A percentile compares a stretch with the other conserved stretches of the same genome.
Evolutionary conservation across 129 eudicot species (phyloP).

Genomic region (Tanacetum coccineum): DNA sequence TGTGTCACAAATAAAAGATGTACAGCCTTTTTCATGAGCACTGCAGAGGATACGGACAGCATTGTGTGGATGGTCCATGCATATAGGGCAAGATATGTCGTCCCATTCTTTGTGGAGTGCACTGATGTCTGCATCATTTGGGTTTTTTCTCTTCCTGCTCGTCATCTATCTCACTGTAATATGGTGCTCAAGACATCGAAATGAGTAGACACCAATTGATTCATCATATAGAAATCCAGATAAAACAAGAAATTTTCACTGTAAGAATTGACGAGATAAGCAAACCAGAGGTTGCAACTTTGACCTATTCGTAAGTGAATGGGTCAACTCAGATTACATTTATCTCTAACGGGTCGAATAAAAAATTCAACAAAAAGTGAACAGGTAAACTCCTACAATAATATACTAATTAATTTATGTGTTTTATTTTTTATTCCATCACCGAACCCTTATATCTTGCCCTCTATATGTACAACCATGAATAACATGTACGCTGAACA

Average conservation of each 20-base stretch:
- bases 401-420: too few species aligned
- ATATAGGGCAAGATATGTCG: constrained; percentile 83
- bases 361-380: neutral
- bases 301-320: too few species aligned
- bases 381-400: too few species aligned
- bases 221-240: constrained; percentile 9
- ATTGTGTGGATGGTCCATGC: constrained; percentile 99
- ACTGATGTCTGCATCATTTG: constrained; percentile 53
- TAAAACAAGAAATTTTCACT: constrained; percentile 20
- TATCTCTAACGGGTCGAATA: neutral
- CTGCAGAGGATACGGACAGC: constrained; percentile 86
- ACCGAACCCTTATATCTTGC: too few species aligned
- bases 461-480: neutral
- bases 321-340: neutral
- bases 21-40: constrained; percentile 83
- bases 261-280: neutral
- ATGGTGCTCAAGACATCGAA: constrained; percentile 42
- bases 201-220: constrained; percentile 34
- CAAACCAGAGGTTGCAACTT: neutral
- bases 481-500: neutral
- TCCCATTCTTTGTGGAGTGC: constrained; percentile 87
- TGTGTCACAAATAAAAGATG: constrained; percentile 88
- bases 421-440: too few species aligned
- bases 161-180: constrained; percentile 77
- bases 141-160: constrained; percentile 74